Percentiles rank a stretch among this genome's conserved stretches.
Conservation (phyloP, 2,329 filamentous ascomycete species). For the Aspergillus puulaauensis region DNA sequence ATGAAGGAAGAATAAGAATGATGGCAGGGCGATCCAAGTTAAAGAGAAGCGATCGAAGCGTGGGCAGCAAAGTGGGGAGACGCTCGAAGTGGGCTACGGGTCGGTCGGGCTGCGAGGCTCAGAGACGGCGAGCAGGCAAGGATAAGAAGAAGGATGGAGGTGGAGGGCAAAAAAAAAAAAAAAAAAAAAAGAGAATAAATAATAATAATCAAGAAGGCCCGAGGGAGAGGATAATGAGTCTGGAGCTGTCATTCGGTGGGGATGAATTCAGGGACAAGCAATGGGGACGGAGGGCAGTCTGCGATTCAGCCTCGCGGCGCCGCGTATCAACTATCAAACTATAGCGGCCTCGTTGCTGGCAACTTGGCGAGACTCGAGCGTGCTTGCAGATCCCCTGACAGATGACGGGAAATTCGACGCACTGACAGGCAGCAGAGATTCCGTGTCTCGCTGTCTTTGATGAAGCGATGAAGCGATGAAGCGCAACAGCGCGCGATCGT, state of each 20-base stretch:
- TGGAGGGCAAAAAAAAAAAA: neutral
- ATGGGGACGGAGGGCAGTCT: conserved; percentile 16
- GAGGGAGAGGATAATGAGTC: neutral
- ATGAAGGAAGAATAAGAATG: conserved; percentile 11
- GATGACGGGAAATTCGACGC: neutral
- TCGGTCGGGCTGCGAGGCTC: conserved; percentile 3
- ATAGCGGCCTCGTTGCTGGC: neutral
- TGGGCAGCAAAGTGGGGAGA: conserved; percentile 8
- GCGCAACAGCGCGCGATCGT: neutral
- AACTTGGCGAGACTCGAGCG: neutral
- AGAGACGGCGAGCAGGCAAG: neutral
- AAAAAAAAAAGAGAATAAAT: neutral
- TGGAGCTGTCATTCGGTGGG: conserved; percentile 2
- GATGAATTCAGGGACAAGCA: neutral
- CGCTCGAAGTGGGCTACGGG: conserved; percentile 3
- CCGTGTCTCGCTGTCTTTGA: neutral
- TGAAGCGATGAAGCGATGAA: neutral
- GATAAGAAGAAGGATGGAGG: neutral
- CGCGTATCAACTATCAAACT: neutral
- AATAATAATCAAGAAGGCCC: neutral
- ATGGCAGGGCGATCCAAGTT: conserved; percentile 5
- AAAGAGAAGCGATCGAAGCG: neutral
- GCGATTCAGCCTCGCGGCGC: conserved; percentile 26
- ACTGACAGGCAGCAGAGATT: neutral
- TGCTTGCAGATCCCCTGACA: neutral